Conservation (phyloP, 306 rosid species). For the Cucumis melo region DNA sequence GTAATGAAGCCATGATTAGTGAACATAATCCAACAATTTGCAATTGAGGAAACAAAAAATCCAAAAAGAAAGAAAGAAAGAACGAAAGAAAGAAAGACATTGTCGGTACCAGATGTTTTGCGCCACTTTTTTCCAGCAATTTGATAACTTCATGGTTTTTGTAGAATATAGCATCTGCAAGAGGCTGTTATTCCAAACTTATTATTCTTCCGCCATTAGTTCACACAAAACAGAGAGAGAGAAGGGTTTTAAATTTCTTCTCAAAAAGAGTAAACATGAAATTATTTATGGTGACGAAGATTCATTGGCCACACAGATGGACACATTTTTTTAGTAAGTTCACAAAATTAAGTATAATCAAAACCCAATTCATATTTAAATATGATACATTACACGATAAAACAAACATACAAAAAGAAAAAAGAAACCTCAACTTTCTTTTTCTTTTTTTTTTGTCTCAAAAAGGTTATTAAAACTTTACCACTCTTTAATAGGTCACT, state of each 20-base stretch:
- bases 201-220: too few species aligned
- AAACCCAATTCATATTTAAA: background rate
- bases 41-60: background rate
- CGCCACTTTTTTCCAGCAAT: slow-evolving; percentile 75
- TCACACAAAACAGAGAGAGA: too few species aligned
- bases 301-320: background rate
- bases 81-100: too few species aligned
- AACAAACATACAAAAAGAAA: too few species aligned
- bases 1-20: background rate
- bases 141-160: slow-evolving; percentile 58
- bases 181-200: slow-evolving; percentile 49
- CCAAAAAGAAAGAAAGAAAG: background rate
- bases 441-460: too few species aligned
- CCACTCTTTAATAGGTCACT: too few species aligned
- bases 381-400: too few species aligned
- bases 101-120: slow-evolving; percentile 53
- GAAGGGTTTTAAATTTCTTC: too few species aligned
- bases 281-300: background rate
- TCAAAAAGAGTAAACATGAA: too few species aligned
- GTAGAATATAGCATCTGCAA: slow-evolving; percentile 82
- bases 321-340: too few species aligned
- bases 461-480: too few species aligned
- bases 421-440: too few species aligned
- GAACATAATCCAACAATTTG: background rate
- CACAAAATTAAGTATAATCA: background rate